A percentile compares a stretch with the other conserved stretches of the same genome.
Evolutionary conservation across 306 rosid species (phyloP).

Genomic region (Cicer judaicum): DNA sequence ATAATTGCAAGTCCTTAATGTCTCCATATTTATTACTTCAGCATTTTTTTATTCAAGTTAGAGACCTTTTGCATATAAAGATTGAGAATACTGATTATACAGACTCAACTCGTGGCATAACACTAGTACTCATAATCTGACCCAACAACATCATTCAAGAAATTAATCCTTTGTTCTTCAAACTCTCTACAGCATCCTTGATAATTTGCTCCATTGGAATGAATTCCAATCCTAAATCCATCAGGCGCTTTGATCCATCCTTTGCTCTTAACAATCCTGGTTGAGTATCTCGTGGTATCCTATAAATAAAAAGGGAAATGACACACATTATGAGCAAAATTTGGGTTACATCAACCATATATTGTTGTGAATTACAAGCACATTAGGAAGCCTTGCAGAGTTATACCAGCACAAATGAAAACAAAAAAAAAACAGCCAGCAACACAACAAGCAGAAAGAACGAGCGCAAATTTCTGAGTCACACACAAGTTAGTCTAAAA

Average conservation of each 20-base stretch:
- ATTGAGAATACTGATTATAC: conserved; percentile 31
- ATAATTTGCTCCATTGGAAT: conserved; percentile 85
- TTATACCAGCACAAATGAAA: too few species aligned
- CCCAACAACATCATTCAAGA: conserved; percentile 48
- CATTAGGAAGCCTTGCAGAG: too few species aligned
- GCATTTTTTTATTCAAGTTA: background rate
- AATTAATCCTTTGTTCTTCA: conserved; percentile 74
- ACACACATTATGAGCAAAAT: conserved; percentile 31
- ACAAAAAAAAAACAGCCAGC: too few species aligned
- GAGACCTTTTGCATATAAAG: conserved; percentile 3
- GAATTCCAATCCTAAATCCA: conserved; percentile 78
- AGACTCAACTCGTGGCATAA: background rate
- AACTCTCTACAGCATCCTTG: conserved; percentile 80
- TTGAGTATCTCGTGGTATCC: conserved; percentile 75
- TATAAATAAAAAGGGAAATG: conserved; percentile 44
- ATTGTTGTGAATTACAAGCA: background rate
- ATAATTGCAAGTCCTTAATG: background rate
- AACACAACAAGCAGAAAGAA: too few species aligned
- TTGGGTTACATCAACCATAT: conserved; percentile 31
- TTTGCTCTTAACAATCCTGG: conserved; percentile 75
- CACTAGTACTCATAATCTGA: conserved; percentile 15
- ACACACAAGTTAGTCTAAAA: background rate
- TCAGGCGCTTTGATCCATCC: conserved; percentile 65
- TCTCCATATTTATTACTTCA: background rate
- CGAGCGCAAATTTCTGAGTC: too few species aligned